These are phyloP conservation scores for Colletotrichum kahawae DNA, from an alignment of 2,329 filamentous ascomycete species.

Conservation along the genomic window DNA sequence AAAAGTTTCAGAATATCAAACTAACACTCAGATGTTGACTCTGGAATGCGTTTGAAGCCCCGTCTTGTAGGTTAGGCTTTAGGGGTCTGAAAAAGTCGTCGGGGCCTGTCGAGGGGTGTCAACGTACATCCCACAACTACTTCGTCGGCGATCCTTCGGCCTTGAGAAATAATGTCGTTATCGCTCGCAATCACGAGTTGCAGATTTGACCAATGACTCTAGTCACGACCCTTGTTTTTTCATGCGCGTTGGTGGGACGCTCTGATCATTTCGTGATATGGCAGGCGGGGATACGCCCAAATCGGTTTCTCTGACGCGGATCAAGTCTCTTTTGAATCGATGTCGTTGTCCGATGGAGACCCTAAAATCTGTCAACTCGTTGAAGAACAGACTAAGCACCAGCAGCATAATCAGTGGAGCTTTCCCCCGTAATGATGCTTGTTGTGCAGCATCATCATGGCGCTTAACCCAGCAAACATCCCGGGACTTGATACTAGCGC, in stretches of 20 bases:
- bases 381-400: background rate
- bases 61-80: too few relatives aligned
- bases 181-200: background rate
- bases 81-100: too few relatives aligned
- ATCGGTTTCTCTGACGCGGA: fast-evolving
- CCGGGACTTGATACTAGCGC: background rate
- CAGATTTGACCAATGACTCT: fast-evolving
- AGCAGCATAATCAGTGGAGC: background rate
- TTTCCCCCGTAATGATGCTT: background rate
- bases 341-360: background rate
- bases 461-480: background rate
- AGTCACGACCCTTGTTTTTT: background rate
- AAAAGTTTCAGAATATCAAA: too few relatives aligned
- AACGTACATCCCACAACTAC: too few relatives aligned
- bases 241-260: background rate
- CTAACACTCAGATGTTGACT: too few relatives aligned
- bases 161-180: background rate
- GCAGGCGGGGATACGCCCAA: background rate
- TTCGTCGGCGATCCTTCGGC: background rate
- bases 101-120: too few relatives aligned
- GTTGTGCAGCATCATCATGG: background rate
- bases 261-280: background rate
- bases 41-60: too few relatives aligned
- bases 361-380: background rate
- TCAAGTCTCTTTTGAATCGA: background rate